Evolutionary conservation across 371 early-diverging fungal species (phyloP).

Genomic region (Umbelopsis sp.): DNA sequence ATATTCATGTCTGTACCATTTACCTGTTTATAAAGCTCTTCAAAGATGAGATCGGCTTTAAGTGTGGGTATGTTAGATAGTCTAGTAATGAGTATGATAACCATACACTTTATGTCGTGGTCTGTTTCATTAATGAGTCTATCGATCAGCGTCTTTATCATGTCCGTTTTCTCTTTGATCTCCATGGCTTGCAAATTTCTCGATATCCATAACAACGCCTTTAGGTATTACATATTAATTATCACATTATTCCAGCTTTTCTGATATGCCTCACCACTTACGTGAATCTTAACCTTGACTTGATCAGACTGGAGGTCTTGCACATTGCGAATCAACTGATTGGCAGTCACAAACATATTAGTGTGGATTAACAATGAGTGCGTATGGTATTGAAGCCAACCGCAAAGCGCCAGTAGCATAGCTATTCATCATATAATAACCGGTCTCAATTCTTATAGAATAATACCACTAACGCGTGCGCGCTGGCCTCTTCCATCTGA

Average conservation of each 20-base stretch:
- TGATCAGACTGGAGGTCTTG: slow-evolving; percentile 1
- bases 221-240: neutral
- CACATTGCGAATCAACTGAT: neutral
- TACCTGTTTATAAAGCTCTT: neutral
- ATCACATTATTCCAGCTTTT: neutral
- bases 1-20: neutral
- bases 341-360: slow-evolving; percentile 3
- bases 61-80: neutral
- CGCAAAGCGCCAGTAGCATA: no score
- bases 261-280: neutral
- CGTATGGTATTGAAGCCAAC: no score
- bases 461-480: no score
- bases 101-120: slow-evolving; percentile 27
- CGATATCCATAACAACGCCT: slow-evolving; percentile 26
- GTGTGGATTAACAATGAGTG: neutral
- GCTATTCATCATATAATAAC: no score
- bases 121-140: slow-evolving; percentile 25
- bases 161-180: slow-evolving; percentile 25
- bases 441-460: no score
- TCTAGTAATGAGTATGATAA: neutral
- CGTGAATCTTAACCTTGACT: slow-evolving; percentile 7
- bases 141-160: slow-evolving; percentile 20
- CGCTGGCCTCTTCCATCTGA: neutral
- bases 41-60: neutral
- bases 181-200: slow-evolving; percentile 22